phyloP scores from a whole-genome alignment of 2,329 filamentous ascomycete genomes.

The Penicillium frequentans region DNA sequence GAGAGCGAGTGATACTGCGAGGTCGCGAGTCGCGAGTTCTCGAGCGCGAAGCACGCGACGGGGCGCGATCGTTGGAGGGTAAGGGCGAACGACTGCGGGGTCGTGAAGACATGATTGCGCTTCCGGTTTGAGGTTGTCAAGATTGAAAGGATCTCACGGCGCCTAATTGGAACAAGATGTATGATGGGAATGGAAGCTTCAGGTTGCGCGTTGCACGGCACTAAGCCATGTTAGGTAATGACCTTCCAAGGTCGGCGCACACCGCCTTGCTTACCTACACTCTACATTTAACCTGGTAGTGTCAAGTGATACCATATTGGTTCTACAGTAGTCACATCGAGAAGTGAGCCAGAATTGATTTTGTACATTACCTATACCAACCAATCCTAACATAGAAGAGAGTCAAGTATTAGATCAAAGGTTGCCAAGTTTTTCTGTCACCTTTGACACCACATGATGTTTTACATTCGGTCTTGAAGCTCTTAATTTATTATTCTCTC shows the following conservation, averaged over 20 bases:
- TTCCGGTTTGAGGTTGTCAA: not conserved
- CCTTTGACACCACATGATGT: not conserved
- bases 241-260: not conserved
- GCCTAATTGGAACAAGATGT: not conserved
- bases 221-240: not conserved
- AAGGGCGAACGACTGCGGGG: slow-evolving; percentile 32
- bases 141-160: not conserved
- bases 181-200: not conserved
- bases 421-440: not conserved
- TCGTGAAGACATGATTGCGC: slow-evolving; percentile 23
- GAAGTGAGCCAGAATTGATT: too few species aligned
- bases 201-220: not conserved
- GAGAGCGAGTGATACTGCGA: slow-evolving; percentile 29
- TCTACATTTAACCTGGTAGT: too few species aligned
- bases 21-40: slow-evolving; percentile 34
- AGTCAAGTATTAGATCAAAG: not conserved
- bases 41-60: slow-evolving; percentile 32
- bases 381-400: not conserved
- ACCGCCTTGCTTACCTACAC: too few species aligned
- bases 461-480: not conserved
- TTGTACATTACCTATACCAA: too few species aligned
- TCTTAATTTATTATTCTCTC: not conserved
- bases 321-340: too few species aligned
- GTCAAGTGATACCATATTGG: too few species aligned
- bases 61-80: slow-evolving; percentile 23